Evolutionary conservation across 495 filamentous ascomycete genomes (phyloP).

Genomic region (Neurospora africana): DNA sequence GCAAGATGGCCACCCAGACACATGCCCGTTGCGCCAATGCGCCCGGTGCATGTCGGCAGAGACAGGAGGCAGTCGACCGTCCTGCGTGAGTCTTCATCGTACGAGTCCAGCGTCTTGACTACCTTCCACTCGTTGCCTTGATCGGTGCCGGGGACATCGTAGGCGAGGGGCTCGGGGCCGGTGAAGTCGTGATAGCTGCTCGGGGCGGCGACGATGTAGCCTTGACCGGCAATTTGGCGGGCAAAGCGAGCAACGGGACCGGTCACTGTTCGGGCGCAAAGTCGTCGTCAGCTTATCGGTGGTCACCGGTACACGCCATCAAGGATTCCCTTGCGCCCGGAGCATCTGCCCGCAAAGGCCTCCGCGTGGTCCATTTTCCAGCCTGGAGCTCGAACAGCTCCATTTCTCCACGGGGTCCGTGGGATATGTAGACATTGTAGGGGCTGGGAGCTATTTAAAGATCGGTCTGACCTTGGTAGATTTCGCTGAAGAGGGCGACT

Average conservation of each 20-base stretch:
- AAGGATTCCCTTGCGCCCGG: not conserved
- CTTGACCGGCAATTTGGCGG: slow-evolving; percentile 84
- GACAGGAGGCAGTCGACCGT: slow-evolving; percentile 65
- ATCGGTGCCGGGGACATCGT: slow-evolving; percentile 83
- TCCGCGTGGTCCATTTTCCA: not conserved
- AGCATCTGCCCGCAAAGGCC: not conserved
- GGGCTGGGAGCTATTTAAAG: not conserved
- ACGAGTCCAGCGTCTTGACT: slow-evolving; percentile 74
- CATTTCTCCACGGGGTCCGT: not conserved
- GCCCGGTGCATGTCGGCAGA: slow-evolving; percentile 72
- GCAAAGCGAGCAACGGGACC: slow-evolving; percentile 87
- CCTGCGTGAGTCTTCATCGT: slow-evolving; percentile 75
- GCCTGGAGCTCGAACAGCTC: not conserved
- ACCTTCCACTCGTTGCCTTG: slow-evolving; percentile 80
- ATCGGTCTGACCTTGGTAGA: slow-evolving; percentile 68
- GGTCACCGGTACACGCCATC: not conserved
- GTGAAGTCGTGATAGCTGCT: slow-evolving; percentile 91
- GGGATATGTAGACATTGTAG: not conserved
- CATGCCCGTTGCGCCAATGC: slow-evolving; percentile 85
- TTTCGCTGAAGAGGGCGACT: slow-evolving; percentile 86
- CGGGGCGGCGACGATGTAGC: slow-evolving; percentile 86
- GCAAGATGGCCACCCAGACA: slow-evolving; percentile 90
- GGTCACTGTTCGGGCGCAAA: slow-evolving; percentile 52
- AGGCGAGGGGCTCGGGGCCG: slow-evolving; percentile 70
- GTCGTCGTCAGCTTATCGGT: not conserved